These are phyloP conservation scores for Chenopodium album DNA, from an alignment of 148 eudicot species.

Conservation along the genomic window DNA sequence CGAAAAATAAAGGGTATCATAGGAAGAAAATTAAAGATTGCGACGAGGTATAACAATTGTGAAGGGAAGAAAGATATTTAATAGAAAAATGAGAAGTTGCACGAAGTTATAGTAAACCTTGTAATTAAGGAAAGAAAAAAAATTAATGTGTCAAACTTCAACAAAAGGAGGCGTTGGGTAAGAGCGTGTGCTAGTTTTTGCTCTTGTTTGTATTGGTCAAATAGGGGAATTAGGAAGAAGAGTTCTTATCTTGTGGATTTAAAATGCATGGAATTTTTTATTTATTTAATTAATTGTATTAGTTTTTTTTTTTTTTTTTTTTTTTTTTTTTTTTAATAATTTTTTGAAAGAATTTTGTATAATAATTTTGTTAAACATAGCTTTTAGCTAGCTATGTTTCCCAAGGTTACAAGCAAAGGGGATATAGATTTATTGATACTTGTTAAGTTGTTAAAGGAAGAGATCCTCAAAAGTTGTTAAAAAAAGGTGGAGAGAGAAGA, in stretches of 20 bases:
- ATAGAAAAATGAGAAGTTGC: neutral
- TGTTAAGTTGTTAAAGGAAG: neutral
- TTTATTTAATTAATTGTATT: too few species aligned
- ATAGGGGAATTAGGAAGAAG: neutral
- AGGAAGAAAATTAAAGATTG: neutral
- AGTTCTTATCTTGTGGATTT: neutral
- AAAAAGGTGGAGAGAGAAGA: neutral
- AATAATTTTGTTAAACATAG: neutral
- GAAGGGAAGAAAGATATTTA: neutral
- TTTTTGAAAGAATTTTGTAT: too few species aligned
- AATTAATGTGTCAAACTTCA: slow-evolving; percentile 14
- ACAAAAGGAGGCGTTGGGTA: neutral
- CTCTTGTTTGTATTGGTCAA: neutral
- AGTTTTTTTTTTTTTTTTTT: too few species aligned
- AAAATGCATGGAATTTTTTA: too few species aligned
- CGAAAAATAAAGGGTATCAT: neutral
- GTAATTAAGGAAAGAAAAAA: neutral
- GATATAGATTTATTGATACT: neutral
- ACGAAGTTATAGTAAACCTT: slow-evolving; percentile 2
- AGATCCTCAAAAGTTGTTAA: neutral
- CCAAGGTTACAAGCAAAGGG: neutral
- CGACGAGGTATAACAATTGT: too few species aligned
- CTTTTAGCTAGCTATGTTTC: neutral
- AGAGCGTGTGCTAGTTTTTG: neutral
- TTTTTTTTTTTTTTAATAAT: too few species aligned